Evolutionary conservation across 192 early-diverging fungal genomes (phyloP), one percentile per base, ranked within the genome.

Genomic region (Linnemannia zychae): DNA sequence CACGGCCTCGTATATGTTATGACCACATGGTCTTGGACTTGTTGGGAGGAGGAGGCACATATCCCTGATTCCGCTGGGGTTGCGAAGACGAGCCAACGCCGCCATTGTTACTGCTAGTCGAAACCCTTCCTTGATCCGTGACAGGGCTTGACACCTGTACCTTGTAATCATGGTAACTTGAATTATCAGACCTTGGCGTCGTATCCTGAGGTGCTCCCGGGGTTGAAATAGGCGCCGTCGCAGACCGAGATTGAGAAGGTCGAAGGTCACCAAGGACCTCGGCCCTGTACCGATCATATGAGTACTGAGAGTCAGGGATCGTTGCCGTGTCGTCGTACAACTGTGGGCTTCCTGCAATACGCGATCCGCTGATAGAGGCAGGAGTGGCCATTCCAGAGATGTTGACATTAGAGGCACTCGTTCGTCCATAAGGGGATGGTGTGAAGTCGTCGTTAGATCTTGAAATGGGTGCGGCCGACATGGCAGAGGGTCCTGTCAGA

Each of bases 311-410:
- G 12, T 82, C 75, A 0, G 74, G 31, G 15, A 71, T 47, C 1
- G 82, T 78, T 15, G 65, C 40, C 20, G n/a, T 34, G 22, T 83
- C 81, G 1, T 70, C 18, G 20, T 44, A 36, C n/a, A 36, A 20
- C 40, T 83, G 81, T 31, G 82, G 82, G 38, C 82, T 84, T 13
- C 47, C 69, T 18, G 31, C 28, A 34, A 78, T 47, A 12, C 72
- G 71, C 17, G 67, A 13, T 0, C 49, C 38, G 22, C 68, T 46
- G 7, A 46, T 28, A 18, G 47, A 79, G 7, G 74, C 77, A 34
- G 83, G 83, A 3, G 83, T 85, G 7, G 79, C 73, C 83, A 82
- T 82, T 13, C 81, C 81, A 4, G 81, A 63, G 11, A 28, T n/a
- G 9, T 63, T n/a, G 22, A 63, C 24, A 66, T n/a, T 74, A 24